Conservation (phyloP, 306 rosid species). For the Casuarina cunninghamiana region DNA sequence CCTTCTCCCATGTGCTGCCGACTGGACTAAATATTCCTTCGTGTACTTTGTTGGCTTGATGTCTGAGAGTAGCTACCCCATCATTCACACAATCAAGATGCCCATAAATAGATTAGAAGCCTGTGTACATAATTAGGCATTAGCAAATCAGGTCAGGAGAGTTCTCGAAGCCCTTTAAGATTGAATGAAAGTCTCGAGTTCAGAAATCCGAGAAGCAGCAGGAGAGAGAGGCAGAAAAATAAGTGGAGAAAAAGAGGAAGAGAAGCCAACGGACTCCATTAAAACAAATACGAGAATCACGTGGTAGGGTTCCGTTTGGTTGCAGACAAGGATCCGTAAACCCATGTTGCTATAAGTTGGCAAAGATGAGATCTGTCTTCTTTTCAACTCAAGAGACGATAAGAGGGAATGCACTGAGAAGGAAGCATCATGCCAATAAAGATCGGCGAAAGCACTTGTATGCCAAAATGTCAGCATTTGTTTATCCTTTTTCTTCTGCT, state of each 20-base stretch:
- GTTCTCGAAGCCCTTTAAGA: background rate
- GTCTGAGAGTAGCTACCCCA: background rate
- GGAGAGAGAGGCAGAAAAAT: background rate
- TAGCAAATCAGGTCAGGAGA: background rate
- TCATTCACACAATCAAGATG: slow-evolving; percentile 1
- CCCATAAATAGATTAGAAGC: background rate
- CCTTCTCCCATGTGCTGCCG: background rate
- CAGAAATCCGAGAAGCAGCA: too few species aligned
- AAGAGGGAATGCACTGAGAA: too few species aligned
- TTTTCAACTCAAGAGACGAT: too few species aligned
- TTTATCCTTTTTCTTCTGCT: too few species aligned
- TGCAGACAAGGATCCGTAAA: background rate
- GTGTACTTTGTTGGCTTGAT: background rate
- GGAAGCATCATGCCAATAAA: too few species aligned
- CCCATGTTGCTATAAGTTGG: slow-evolving; percentile 9
- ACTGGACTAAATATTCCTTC: background rate
- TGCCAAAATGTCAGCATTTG: too few species aligned
- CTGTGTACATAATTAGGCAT: background rate
- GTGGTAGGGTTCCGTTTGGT: background rate
- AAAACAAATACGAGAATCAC: too few species aligned
- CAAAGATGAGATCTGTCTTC: background rate
- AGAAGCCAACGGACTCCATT: background rate
- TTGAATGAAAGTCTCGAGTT: background rate
- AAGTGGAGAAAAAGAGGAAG: background rate
- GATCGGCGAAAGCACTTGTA: too few species aligned